A percentile compares a stretch with the other conserved stretches of the same genome.
These are phyloP conservation scores for Yarrowia porcina DNA, from an alignment of 805 yeast genomes.

Conservation along the genomic window DNA sequence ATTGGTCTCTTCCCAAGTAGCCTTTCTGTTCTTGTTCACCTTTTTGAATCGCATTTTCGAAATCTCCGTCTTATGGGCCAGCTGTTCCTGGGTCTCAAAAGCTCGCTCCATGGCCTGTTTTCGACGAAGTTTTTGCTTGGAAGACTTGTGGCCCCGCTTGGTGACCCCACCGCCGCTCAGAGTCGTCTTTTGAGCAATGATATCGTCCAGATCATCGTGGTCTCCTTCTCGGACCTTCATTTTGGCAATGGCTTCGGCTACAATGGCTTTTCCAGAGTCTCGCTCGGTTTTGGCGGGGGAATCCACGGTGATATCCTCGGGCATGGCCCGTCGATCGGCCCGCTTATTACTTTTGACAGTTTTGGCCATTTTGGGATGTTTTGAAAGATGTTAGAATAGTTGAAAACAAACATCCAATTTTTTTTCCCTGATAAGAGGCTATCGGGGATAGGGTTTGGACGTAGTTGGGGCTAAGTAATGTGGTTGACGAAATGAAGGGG, in stretches of 20 bases:
- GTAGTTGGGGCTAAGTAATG: neutral
- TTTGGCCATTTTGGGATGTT: neutral
- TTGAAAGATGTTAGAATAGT: neutral
- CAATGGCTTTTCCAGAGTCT: constrained; percentile 20
- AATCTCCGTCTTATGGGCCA: constrained; percentile 11
- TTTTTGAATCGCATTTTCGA: constrained; percentile 18
- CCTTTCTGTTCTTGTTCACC: constrained; percentile 22
- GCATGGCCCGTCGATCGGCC: constrained; percentile 24
- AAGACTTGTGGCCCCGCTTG: constrained; percentile 15
- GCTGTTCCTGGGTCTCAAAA: constrained; percentile 16
- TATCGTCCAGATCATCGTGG: constrained; percentile 21
- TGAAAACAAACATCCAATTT: neutral
- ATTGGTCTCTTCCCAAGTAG: constrained; percentile 22
- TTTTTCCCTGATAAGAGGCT: constrained; percentile 18
- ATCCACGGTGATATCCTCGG: constrained; percentile 1
- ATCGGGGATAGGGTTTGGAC: neutral
- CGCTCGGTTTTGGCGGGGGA: constrained; percentile 2
- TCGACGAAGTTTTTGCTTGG: constrained; percentile 12
- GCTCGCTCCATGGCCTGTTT: constrained; percentile 19
- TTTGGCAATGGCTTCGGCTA: constrained; percentile 21
- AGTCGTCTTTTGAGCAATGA: constrained; percentile 6
- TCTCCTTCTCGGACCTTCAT: constrained; percentile 23
- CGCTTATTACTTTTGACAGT: constrained; percentile 2
- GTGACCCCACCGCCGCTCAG: constrained; percentile 11
- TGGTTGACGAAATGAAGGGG: neutral